Evolutionary conservation across 768 basidiomycete genomes (phyloP).

Genomic region (Suillus occidentalis): DNA sequence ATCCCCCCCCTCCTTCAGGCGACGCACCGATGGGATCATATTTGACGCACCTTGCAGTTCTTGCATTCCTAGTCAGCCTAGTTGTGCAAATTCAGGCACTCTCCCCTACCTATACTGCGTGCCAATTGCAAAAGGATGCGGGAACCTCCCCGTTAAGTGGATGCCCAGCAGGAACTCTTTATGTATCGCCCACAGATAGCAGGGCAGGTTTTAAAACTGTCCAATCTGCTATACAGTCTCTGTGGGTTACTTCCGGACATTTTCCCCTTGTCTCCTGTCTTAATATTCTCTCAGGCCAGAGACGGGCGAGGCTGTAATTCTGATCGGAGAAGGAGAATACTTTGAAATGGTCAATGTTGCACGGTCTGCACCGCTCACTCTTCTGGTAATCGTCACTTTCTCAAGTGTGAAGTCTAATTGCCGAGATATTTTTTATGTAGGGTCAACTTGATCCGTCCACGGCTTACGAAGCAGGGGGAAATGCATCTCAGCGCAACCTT

Average conservation of each 20-base stretch:
- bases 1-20: background rate
- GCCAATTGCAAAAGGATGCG: conserved; percentile 51
- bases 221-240: conserved; percentile 55
- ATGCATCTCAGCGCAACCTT: conserved; percentile 45
- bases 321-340: conserved; percentile 60
- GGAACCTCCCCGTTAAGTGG: conserved; percentile 45
- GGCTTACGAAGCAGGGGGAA: conserved; percentile 40
- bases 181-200: conserved; percentile 50
- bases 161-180: conserved; percentile 60
- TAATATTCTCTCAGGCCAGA: conserved; percentile 37
- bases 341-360: conserved; percentile 61
- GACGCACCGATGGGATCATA: background rate
- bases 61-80: conserved; percentile 5
- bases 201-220: conserved; percentile 47
- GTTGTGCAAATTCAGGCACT: conserved; percentile 27
- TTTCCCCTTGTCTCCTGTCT: conserved; percentile 2
- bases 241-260: conserved; percentile 38
- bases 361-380: conserved; percentile 49
- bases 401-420: background rate
- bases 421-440: conserved; percentile 21
- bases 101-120: conserved; percentile 47
- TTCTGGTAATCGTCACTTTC: conserved; percentile 42
- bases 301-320: conserved; percentile 43
- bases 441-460: conserved; percentile 49
- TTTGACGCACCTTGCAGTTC: background rate